Evolutionary conservation across 768 basidiomycete genomes (phyloP), one percentile per base, ranked within the genome.

Genomic region (Tricholoma sp.): DNA sequence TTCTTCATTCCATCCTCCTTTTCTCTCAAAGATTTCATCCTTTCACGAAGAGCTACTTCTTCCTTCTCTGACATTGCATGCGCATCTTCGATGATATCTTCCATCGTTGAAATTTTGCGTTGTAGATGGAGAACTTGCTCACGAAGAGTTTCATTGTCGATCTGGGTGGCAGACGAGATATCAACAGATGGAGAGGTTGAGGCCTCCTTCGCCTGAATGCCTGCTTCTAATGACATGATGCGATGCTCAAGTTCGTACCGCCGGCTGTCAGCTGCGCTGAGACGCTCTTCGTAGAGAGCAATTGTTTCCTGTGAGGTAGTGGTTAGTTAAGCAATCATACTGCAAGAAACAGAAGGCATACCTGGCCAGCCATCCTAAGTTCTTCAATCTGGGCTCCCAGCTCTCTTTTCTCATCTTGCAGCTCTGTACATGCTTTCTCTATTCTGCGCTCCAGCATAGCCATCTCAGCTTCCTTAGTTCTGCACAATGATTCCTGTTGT

Each of bases 111-210:
- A 27, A 95, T 79, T 69, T 88, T 89, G 66, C 82, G 83, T 66
- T 92, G 88, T 32, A 96, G 76, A 71, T 98, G 91, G 39, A 83
- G 82, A n/a, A 93, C 80, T 69, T 99, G 95, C 27, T 95, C 94
- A 14, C 82, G 84, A 11, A 98, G 82, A 12, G 84, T 87, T 69
- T 98, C 94, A 65, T 98, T 98, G 71, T 99, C 95, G 61, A 99
- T 98, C 66, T 93, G 85, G 2, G 86, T 82, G 0, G 94, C 95
- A 8, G 91, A 86, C 4, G 82, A 72, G 4, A 81, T 76, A 24
- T 35, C 67, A 11, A 61, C 35, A 8, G 59, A 59, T 1, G 66
- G 63, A 29, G 69, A 62, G 6, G 68, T 54, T 18, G 69, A n/a
- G 22, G 72, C 69, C 50, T 59, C 63, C 11, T 68, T 57, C 12